Percentiles rank a stretch among this genome's conserved stretches.
phyloP scores from a whole-genome alignment of 2,329 filamentous ascomycete species.

The Ceratocystis albifundus region DNA sequence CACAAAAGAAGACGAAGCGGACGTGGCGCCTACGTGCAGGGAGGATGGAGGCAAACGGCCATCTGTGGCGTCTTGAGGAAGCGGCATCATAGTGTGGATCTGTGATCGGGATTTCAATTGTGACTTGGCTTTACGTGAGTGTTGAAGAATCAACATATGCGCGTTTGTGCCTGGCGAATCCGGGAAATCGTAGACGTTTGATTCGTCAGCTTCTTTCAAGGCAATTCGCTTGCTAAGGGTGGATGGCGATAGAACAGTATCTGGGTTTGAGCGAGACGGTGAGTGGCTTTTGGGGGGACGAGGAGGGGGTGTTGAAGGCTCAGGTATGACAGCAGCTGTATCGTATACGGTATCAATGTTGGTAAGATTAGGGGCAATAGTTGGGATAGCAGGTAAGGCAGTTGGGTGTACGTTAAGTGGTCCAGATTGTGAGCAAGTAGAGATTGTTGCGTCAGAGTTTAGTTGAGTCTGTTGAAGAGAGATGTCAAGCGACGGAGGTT shows the following conservation, averaged over 20 bases:
- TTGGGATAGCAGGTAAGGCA: neutral
- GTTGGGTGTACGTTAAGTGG: neutral
- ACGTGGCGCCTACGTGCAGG: slow-evolving; percentile 13
- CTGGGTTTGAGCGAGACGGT: neutral
- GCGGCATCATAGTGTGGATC: neutral
- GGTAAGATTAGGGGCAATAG: neutral
- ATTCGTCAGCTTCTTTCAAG: neutral
- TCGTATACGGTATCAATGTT: neutral
- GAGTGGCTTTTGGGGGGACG: neutral
- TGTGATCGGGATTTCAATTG: neutral
- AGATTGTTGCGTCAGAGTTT: neutral
- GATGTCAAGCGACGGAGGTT: neutral
- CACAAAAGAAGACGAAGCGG: slow-evolving; percentile 10
- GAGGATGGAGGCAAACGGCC: neutral
- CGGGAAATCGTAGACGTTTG: slow-evolving; percentile 19
- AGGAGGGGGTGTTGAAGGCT: slow-evolving; percentile 14
- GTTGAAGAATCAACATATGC: slow-evolving; percentile 6
- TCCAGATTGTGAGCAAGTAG: neutral
- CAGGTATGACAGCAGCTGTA: neutral
- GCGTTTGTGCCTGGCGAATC: slow-evolving; percentile 20
- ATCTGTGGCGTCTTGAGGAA: slow-evolving; percentile 8
- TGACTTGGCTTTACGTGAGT: slow-evolving; percentile 10
- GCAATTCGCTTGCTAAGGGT: neutral
- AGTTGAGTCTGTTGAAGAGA: neutral
- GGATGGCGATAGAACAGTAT: slow-evolving; percentile 6